Evolutionary conservation across 2,329 filamentous ascomycete genomes (phyloP), one percentile per base, ranked within the genome.

Genomic region (Talaromyces funiculosus): DNA sequence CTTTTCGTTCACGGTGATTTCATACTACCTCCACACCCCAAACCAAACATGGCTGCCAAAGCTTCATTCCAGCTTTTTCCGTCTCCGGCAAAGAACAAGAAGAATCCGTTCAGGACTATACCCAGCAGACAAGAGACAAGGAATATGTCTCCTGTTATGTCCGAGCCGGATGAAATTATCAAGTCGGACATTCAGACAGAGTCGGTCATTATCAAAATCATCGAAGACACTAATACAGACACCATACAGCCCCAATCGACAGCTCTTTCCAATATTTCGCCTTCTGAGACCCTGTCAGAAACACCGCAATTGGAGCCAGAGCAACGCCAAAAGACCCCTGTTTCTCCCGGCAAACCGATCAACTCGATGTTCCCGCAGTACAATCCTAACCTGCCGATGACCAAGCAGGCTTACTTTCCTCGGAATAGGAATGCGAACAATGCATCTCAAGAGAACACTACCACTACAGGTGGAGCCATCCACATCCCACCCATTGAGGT

Each of bases 351-450:
- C 3, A 61, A 72, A 22, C 74, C 75, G 10, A 78, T 80, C 64
- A 73, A 67, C 60, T 79, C 78, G 4, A 79, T 79, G 63, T 79
- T 80, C 61, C 78, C 78, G 7, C 73, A 67, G 9, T 78, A 78
- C 61, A 69, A 80, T 61, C 73, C 74, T 1, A 69, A 72, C 14
- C 24, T 75, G 1, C 69, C 74, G 16, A 65, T 75, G 37, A 68
- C 61, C 31, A 69, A 74, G 59, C 77, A 78, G 61, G 64, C 67
- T 8, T 75, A 77, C 62, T 72, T 69, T 49, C 71, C 72, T 8
- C 69, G 69, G 35, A 61, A 66, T 31, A 55, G 58, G 7, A 45
- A 60, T 9, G 60, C 67, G 20, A 60, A 56, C 29, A 62, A 64
- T 18, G 26, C 62, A 22, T 53, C 53, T 14, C 42, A 63, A 22